Base-by-base conservation (phyloP, 306 rosid genomes). In the Dicorynia guianensis region DNA sequence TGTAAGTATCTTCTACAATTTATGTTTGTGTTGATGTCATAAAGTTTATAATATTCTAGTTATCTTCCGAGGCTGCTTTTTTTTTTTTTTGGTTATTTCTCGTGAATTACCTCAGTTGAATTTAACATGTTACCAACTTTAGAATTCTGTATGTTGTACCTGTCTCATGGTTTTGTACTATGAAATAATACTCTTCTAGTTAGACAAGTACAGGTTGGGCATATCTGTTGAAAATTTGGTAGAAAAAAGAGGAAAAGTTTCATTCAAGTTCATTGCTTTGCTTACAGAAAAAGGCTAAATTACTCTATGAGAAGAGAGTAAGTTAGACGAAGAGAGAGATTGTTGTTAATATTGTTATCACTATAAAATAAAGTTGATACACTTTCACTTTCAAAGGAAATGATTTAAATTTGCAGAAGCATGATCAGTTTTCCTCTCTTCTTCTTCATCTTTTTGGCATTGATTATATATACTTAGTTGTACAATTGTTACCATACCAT, bases 1-100 rank as follows among this genome's bases (percentile, higher is more conserved):
- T 57, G 97, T 93, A 85, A 85, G 95, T 68, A 75, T 63, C 69
- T 55, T 85, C 53, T 55, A 63, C 74, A 17, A 14, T 48, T 42
- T n/a, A n/a, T 6, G 7, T 63, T 57, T 57, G 33, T 40, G 46
- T 5, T 68, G 46, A 15, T 72, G 33, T 55, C 61, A 54, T 62
- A 67, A 43, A 40, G 50, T 18, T 76, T 49, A 15, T 55, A 13
- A 8, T 67, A 38, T 66, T 33, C 65, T 66, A 11, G 63, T 47
- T 61, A 18, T n/a, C 34, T 15, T 1, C 30, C 30, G 1, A 1
- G 30, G 30, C 30, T 25, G 30, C 30, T 25, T 25, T 25, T 25
- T 25, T 25, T 1, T 25, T 25, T 25, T 25, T n/a, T n/a, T n/a
- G n/a, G n/a, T n/a, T 25, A 25, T 25, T 25, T 25, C 2, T 25